These are phyloP conservation scores for Aspergillus fijiensis DNA, from an alignment of 2,329 filamentous ascomycete species.

Conservation along the genomic window DNA sequence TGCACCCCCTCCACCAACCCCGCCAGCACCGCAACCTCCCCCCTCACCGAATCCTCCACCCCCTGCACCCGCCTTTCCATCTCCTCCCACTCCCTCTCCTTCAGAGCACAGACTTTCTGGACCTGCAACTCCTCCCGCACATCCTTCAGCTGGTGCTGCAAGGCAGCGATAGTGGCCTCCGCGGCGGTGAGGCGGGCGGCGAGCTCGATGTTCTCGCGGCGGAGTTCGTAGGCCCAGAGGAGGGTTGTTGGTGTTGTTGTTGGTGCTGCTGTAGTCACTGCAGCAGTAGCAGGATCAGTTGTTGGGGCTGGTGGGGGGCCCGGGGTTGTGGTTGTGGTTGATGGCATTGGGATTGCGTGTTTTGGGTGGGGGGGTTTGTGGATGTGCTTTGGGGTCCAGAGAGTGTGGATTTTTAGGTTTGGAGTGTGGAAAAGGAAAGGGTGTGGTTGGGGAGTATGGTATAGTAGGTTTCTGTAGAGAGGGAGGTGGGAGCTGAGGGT, in stretches of 20 bases:
- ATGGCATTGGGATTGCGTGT: too few relatives aligned
- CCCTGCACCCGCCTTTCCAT: not conserved
- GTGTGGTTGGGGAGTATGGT: too few relatives aligned
- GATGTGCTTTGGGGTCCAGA: too few relatives aligned
- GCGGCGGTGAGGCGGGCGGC: slow-evolving; percentile 18
- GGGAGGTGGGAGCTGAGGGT: too few relatives aligned
- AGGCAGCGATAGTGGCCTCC: slow-evolving; percentile 1
- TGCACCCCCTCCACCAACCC: not conserved
- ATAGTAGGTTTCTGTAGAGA: too few relatives aligned
- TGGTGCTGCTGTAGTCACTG: too few relatives aligned
- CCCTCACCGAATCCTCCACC: not conserved
- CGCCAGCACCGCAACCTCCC: not conserved
- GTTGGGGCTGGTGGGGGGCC: too few relatives aligned
- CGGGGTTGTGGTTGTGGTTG: too few relatives aligned
- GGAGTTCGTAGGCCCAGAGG: slow-evolving; percentile 43
- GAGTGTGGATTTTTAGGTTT: too few relatives aligned
- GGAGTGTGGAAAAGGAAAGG: too few relatives aligned
- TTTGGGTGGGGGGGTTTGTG: too few relatives aligned
- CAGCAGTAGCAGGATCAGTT: not conserved
- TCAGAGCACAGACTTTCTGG: not conserved
- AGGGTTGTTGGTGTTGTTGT: slow-evolving; percentile 13
- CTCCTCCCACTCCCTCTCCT: not conserved
- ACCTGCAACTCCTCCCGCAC: accelerated
- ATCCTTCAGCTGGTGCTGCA: slow-evolving; percentile 1
- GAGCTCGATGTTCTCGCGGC: slow-evolving; percentile 37